Evolutionary conservation across 306 rosid genomes (phyloP), one percentile per base, ranked within the genome.

Genomic region (Trichosanthes truncata): DNA sequence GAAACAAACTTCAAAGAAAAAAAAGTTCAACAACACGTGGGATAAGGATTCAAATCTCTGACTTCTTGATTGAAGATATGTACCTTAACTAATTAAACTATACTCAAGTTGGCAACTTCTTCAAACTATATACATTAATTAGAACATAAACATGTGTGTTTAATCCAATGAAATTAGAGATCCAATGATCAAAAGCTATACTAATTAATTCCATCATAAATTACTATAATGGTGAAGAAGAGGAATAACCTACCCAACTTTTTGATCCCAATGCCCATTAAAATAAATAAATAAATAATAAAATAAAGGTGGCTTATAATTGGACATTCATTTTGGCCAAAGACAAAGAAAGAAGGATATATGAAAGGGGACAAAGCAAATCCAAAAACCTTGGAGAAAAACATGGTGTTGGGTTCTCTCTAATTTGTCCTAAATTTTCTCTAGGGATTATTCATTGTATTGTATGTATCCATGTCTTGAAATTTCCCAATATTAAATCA

Each of bases 341-440:
- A 43, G 77, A 72, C 35, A 72, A 6, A 12, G 77, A 72, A 6
- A 12, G 77, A 68, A 38, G 74, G 48, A 38, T 21, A 69, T 40
- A 41, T 9, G 35, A 69, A 69, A 13, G 78, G 77, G 78, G 85
- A 85, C 82, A 88, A 77, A 36, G 63, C 38, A 81, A 80, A 83
- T 85, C 81, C 25, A 87, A 62, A 48, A 46, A 9, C 78, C 84
- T 87, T 26, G 90, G 85, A 79, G 15, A 52, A 85, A 83, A 59
- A 85, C 45, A 87, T 38, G 87, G 81, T 85, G 89, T 87, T 86
- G 76, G 80, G 87, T 71, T 10, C 15, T 83, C 80, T 66, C 48
- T 83, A 83, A 79, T 81, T 75, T 51, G 56, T 40, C 69, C 2
- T 29, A 83, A 86, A 2, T 43, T 43, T 71, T 83, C 83, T 78